These are phyloP conservation scores for Fusarium vanettenii DNA, from an alignment of 2,329 filamentous ascomycete species.

Conservation along the genomic window DNA sequence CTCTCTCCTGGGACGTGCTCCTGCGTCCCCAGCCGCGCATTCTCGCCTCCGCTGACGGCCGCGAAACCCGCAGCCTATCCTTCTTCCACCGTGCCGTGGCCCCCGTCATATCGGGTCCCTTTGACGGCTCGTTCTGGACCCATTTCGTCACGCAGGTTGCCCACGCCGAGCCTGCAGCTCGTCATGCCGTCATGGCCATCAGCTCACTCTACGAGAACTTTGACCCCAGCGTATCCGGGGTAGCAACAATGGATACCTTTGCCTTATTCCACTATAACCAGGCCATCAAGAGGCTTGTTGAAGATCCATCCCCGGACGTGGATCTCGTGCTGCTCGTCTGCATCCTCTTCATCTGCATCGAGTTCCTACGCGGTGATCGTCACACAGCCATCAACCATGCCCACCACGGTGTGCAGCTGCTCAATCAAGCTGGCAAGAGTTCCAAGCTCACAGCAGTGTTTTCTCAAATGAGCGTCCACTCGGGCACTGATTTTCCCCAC, in stretches of 20 bases:
- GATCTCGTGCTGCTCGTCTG: constrained; percentile 54
- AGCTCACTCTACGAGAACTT: constrained; percentile 54
- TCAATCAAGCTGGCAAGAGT: constrained; percentile 41
- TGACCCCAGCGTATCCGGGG: constrained; percentile 16
- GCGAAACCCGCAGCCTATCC: constrained; percentile 48
- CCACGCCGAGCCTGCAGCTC: constrained; percentile 51
- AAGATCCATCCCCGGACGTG: constrained; percentile 35
- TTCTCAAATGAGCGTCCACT: constrained; percentile 49
- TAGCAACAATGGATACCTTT: constrained; percentile 28
- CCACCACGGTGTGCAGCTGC: constrained; percentile 52
- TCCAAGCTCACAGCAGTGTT: constrained; percentile 52
- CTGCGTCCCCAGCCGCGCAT: constrained; percentile 39
- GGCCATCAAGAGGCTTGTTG: constrained; percentile 50
- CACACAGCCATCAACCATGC: constrained; percentile 51
- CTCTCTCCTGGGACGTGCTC: constrained; percentile 51
- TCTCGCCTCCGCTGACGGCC: constrained; percentile 37
- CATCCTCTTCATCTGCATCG: constrained; percentile 57
- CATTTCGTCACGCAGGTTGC: constrained; percentile 52
- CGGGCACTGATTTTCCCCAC: constrained; percentile 7
- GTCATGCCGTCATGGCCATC: constrained; percentile 54
- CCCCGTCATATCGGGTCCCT: constrained; percentile 49
- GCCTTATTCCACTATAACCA: constrained; percentile 55
- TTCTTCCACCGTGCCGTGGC: constrained; percentile 54
- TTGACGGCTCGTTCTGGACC: constrained; percentile 56
- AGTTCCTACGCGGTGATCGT: constrained; percentile 53